Conservation (phyloP, 441 rosid genomes). For the Cnidoscolus chayamansa region DNA sequence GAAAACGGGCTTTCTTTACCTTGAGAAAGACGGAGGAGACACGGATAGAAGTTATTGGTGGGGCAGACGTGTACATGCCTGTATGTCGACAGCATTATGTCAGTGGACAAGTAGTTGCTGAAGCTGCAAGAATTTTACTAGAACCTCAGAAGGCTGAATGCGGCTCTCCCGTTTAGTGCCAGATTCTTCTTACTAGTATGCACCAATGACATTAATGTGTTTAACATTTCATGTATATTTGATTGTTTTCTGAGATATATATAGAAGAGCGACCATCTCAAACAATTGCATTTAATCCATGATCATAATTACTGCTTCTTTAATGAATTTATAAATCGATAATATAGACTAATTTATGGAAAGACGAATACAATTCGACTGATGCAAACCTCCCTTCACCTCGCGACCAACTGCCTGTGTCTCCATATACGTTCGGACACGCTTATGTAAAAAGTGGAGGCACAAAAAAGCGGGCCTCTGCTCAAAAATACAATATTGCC, state of each 20-base stretch:
- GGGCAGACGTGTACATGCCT: conserved; percentile 74
- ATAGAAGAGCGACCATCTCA: background rate
- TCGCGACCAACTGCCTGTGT: too few relatives aligned
- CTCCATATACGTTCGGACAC: too few relatives aligned
- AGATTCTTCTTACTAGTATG: background rate
- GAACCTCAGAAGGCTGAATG: conserved; percentile 45
- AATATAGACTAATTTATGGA: too few relatives aligned
- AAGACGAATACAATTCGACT: too few relatives aligned
- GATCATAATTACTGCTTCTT: too few relatives aligned
- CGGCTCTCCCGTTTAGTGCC: conserved; percentile 23
- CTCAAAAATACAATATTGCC: too few relatives aligned
- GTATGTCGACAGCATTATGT: conserved; percentile 72
- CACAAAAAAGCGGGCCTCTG: too few relatives aligned
- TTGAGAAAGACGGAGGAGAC: conserved; percentile 64
- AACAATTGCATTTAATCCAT: too few relatives aligned
- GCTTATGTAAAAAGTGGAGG: too few relatives aligned
- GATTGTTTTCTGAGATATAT: background rate
- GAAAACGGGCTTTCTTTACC: conserved; percentile 63
- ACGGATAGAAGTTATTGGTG: conserved; percentile 62
- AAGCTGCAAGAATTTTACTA: conserved; percentile 55
- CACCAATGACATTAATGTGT: background rate
- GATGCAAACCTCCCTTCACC: too few relatives aligned
- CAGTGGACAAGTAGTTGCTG: conserved; percentile 58
- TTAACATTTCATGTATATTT: background rate
- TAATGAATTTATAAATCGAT: too few relatives aligned